These are phyloP conservation scores for Gossypium thurberi DNA, from an alignment of 345 rosid species.

Conservation along the genomic window DNA sequence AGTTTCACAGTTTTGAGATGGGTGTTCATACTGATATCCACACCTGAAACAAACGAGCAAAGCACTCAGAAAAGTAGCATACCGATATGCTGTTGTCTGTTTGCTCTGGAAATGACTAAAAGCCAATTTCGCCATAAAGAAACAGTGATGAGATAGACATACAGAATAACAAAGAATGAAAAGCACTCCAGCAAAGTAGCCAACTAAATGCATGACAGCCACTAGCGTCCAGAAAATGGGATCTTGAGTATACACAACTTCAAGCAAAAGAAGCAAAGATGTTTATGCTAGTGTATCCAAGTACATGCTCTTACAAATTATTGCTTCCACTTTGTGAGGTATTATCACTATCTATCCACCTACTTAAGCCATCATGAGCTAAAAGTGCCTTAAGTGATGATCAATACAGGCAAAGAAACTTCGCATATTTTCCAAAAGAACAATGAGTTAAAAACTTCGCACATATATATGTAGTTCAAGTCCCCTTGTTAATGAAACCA, in stretches of 20 bases:
- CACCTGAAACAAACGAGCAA: constrained; percentile 43
- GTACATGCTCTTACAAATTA: neutral
- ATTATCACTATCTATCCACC: neutral
- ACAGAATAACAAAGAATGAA: neutral
- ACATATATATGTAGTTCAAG: too few relatives aligned
- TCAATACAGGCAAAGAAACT: neutral
- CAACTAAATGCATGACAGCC: neutral
- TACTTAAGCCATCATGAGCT: neutral
- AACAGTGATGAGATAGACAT: neutral
- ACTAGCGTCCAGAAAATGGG: neutral
- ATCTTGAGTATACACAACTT: neutral
- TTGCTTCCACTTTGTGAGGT: neutral
- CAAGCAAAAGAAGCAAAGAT: neutral
- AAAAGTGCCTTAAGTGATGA: neutral
- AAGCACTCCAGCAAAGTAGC: neutral
- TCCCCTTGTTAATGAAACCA: neutral
- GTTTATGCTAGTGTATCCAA: neutral
- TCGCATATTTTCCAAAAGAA: neutral
- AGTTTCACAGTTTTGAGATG: constrained; percentile 93
- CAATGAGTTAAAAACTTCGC: neutral
- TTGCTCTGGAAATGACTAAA: neutral
- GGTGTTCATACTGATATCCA: constrained; percentile 97
- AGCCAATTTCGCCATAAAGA: too few relatives aligned
- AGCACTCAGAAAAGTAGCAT: neutral
- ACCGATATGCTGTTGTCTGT: neutral